Base-by-base conservation (phyloP, 192 early-diverging fungal genomes). In the Rhizophlyctis rosea region DNA sequence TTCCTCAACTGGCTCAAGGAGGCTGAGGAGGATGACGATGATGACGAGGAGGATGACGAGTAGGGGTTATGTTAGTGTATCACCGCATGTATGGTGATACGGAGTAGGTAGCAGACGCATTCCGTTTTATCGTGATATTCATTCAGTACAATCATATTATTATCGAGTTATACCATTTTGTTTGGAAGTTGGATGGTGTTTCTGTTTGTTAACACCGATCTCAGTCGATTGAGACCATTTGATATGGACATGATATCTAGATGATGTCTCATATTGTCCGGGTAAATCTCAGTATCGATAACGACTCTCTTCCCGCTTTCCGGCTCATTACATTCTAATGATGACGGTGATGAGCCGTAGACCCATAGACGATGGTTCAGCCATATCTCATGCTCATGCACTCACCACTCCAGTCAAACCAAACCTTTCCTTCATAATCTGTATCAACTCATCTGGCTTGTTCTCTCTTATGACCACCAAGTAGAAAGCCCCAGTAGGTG, bases 1-100 rank as follows among this genome's bases (percentile, higher is more conserved):
- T 99, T 99, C 74, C 73, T 96, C 47, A 77, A 86, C 54, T 98
- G 95, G 96, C 80, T 98, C 3, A 77, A 82, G 33, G 88, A 90
- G 61, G 96, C 94, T 1, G 90, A 90, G 44, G 90, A 91, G 70
- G 94, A 90, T 56, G 81, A 83, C 34, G 82, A 83, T 13, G 47
- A 49, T 24, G 66, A 68, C 14, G 75, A 76, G 47, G 68, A 67
- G 30, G 62, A 65, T 27, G 69, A 72, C 34, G 70, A 72, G n/a
- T n/a, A n/a, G n/a, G n/a, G n/a, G n/a, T n/a, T n/a, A n/a, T n/a
- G n/a, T n/a, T n/a, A n/a, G n/a, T n/a, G n/a, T n/a, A n/a, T n/a
- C n/a, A n/a, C n/a, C n/a, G n/a, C n/a, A n/a, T n/a, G n/a, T n/a
- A n/a, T n/a, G n/a, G n/a, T n/a, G n/a, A n/a, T n/a, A n/a, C n/a